Percentiles rank a stretch among this genome's conserved stretches.
phyloP scores from a whole-genome alignment of 2,329 filamentous ascomycete species.

The Aspergillus sp. region DNA sequence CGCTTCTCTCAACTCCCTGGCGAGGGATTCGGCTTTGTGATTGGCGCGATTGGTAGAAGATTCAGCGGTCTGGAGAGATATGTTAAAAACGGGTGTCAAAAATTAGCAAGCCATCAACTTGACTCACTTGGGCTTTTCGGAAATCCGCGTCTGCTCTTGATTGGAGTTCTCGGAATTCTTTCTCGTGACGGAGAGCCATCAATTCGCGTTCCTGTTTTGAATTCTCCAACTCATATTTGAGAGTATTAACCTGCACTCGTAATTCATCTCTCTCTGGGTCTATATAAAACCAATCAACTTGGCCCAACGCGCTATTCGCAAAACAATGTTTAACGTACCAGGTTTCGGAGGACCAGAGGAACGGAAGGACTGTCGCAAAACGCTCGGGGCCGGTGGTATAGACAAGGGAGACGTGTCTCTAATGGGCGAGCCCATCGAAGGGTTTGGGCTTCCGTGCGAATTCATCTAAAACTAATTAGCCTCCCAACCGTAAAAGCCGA shows the following conservation, averaged over 20 bases:
- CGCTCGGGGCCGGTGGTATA: conserved; percentile 32
- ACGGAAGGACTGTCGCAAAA: conserved; percentile 38
- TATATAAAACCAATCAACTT: conserved; percentile 19
- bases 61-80: conserved; percentile 49
- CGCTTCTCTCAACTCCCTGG: conserved; percentile 55
- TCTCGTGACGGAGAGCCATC: conserved; percentile 72
- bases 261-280: conserved; percentile 68
- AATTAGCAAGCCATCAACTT: not conserved
- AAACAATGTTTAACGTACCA: conserved; percentile 27
- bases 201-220: conserved; percentile 86
- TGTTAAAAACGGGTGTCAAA: not conserved
- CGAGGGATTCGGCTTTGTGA: conserved; percentile 55
- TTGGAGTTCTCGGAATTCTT: conserved; percentile 77
- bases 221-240: conserved; percentile 84
- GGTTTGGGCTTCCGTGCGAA: conserved; percentile 49
- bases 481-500: not conserved
- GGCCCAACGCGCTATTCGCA: not conserved
- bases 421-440: conserved; percentile 60
- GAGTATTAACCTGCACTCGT: conserved; percentile 82
- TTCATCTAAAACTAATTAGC: conserved; percentile 32
- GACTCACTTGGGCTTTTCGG: conserved; percentile 58
- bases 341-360: conserved; percentile 36
- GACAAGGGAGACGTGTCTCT: conserved; percentile 49
- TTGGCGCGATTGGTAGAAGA: conserved; percentile 50
- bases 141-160: conserved; percentile 84